Percentiles rank a stretch among this genome's conserved stretches.
phyloP scores from a whole-genome alignment of 1,284 basidiomycete genomes.

The Ustilago cynodontis region DNA sequence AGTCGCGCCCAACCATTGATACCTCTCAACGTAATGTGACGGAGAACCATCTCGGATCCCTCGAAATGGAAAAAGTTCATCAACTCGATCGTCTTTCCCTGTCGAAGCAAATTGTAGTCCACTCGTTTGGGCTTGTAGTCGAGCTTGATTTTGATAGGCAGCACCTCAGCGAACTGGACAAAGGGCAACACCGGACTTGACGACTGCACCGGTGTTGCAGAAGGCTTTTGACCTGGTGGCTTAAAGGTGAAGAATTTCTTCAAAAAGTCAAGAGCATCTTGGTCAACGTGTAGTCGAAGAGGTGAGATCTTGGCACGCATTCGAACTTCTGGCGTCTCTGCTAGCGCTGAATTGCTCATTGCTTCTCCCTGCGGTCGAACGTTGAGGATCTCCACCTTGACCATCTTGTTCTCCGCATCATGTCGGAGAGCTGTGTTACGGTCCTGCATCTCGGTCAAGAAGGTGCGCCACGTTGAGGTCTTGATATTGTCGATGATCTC shows the following conservation, averaged over 20 bases:
- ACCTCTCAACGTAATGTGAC: conserved; percentile 90
- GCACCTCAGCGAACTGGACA: conserved; percentile 82
- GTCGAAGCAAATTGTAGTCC: conserved; percentile 83
- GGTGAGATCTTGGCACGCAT: conserved; percentile 76
- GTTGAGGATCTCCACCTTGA: conserved; percentile 79
- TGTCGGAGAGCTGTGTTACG: conserved; percentile 72
- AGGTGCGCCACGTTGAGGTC: conserved; percentile 98
- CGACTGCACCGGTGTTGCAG: neutral
- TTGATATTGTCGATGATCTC: conserved; percentile 98
- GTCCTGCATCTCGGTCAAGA: conserved; percentile 76
- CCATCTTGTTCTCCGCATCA: conserved; percentile 92
- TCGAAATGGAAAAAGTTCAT: conserved; percentile 99
- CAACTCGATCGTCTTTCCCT: conserved; percentile 92
- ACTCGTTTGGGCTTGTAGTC: conserved; percentile 99
- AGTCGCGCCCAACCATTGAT: conserved; percentile 89
- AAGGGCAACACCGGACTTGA: conserved; percentile 29
- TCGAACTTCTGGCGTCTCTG: conserved; percentile 75
- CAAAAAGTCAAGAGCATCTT: conserved; percentile 96
- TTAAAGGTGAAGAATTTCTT: conserved; percentile 96
- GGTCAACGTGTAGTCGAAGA: conserved; percentile 91
- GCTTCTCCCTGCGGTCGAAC: conserved; percentile 70
- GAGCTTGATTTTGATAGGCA: conserved; percentile 85
- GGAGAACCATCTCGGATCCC: conserved; percentile 94
- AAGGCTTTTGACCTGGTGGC: conserved; percentile 68
- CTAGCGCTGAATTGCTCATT: neutral